Evolutionary conservation across 805 yeast species (phyloP).

Genomic region (Candida nitratophila): DNA sequence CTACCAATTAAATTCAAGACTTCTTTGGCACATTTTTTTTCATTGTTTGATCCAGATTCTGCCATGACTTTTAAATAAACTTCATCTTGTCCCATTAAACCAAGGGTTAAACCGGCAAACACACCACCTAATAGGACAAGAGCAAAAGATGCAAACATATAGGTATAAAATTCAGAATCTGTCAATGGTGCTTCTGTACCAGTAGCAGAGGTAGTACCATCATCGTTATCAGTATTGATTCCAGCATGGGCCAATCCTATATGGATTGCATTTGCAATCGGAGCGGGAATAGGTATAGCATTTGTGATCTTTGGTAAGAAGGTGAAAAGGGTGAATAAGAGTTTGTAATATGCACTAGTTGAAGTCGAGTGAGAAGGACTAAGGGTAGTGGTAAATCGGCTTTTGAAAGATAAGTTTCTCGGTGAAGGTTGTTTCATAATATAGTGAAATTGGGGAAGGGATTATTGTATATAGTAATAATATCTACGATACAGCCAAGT

Average conservation of each 20-base stretch:
- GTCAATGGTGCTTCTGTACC: conserved; percentile 19
- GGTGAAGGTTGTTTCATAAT: background rate
- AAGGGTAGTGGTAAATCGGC: background rate
- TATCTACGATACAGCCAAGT: too few species aligned
- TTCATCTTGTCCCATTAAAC: conserved; percentile 97
- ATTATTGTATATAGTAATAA: too few species aligned
- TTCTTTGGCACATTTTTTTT: conserved; percentile 59
- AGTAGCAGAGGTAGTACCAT: conserved; percentile 1
- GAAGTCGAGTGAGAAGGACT: background rate
- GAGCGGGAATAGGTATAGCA: conserved; percentile 13
- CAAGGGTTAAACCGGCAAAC: conserved; percentile 93
- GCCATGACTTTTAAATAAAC: conserved; percentile 87
- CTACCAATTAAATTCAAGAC: conserved; percentile 66
- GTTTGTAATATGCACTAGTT: conserved; percentile 3
- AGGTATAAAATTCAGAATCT: conserved; percentile 34
- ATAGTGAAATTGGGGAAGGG: too few species aligned
- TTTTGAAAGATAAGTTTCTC: background rate
- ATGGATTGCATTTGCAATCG: conserved; percentile 1
- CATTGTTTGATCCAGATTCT: conserved; percentile 71
- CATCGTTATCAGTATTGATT: background rate
- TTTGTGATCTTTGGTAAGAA: conserved; percentile 16
- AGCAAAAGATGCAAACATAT: conserved; percentile 45
- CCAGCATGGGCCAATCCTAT: background rate
- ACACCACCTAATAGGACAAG: conserved; percentile 78
- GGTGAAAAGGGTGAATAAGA: conserved; percentile 14